These are phyloP conservation scores for Inga leiocalycina DNA, from an alignment of 306 rosid genomes.

Conservation along the genomic window DNA sequence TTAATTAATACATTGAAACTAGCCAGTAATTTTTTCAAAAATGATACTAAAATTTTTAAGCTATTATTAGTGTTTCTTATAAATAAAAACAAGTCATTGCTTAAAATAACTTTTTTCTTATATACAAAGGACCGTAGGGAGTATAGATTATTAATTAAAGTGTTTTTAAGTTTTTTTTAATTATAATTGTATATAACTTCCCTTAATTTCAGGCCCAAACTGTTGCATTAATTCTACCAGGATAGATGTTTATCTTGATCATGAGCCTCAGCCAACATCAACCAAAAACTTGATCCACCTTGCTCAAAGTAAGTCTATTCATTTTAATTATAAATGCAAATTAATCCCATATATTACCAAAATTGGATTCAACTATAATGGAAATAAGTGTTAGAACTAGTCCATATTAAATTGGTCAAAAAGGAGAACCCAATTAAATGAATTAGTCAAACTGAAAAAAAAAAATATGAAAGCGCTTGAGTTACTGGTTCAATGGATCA, in stretches of 20 bases:
- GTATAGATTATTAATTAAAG: not conserved
- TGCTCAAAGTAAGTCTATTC: conserved; percentile 63
- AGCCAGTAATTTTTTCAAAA: no score
- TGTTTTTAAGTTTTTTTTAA: not conserved
- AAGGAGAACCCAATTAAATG: not conserved
- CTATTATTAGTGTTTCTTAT: no score
- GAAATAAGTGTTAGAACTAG: not conserved
- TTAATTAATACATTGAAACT: no score
- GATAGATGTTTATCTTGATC: conserved; percentile 43
- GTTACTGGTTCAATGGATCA: not conserved
- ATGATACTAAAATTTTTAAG: no score
- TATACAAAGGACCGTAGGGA: no score
- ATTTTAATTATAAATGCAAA: not conserved
- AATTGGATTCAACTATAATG: not conserved
- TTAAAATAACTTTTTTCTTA: no score
- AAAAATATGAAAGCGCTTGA: not conserved
- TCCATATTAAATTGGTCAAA: not conserved
- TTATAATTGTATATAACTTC: not conserved
- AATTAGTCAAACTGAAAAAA: not conserved
- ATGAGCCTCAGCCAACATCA: conserved; percentile 80
- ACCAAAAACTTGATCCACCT: conserved; percentile 82
- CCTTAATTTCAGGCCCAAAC: conserved; percentile 62
- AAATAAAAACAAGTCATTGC: not conserved
- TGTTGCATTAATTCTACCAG: conserved; percentile 69
- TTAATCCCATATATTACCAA: not conserved